Evolutionary conservation across 139 green algal genomes (phyloP), one percentile per base, ranked within the genome.

Genomic region (Klebsormidium nitens): DNA sequence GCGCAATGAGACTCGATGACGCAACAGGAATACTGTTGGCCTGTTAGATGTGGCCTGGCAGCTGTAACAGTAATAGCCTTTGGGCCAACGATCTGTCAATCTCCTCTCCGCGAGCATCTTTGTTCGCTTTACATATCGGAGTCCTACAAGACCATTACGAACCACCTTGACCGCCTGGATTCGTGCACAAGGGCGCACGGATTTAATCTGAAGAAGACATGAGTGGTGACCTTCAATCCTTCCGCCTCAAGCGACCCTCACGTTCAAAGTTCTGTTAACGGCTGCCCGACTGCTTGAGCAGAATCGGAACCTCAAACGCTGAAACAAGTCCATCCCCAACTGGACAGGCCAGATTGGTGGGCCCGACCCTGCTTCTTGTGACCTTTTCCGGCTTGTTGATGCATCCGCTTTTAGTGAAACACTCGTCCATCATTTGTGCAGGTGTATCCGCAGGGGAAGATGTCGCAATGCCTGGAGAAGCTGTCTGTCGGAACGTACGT

Each of bases 381-480:
- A 23, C 23, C 23, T 55, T 23, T 55, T 23, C 23, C 23, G 46
- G 23, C 46, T 55, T 23, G 23, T 55, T 55, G 46, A n/a, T n/a
- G n/a, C n/a, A n/a, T n/a, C 59, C 49, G 4, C 39, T n/a, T 28
- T 62, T 55, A 31, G 23, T 23, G 23, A 23, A 31, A 23, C 23
- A 23, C 23, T 23, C 23, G 23, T 23, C 23, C 46, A 31, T 23
- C 46, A 31, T 55, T 23, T 55, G 46, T 55, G 46, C 59, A 80
- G 75, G 49, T 97, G 1, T 96, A 96, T 71, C 82, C 84, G 0
- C 49, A 89, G 36, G 91, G 91, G 59, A 87, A 89, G 59, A 95
- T 96, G 91, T 89, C 89, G 1, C 90, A 95, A 80, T 74, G 83
- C 6, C 38, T 96, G 28, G 81, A 87, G 66, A 85, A 84, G 35